Base-by-base conservation (phyloP, 1,139 yeast genomes). In the Candida sp. region DNA sequence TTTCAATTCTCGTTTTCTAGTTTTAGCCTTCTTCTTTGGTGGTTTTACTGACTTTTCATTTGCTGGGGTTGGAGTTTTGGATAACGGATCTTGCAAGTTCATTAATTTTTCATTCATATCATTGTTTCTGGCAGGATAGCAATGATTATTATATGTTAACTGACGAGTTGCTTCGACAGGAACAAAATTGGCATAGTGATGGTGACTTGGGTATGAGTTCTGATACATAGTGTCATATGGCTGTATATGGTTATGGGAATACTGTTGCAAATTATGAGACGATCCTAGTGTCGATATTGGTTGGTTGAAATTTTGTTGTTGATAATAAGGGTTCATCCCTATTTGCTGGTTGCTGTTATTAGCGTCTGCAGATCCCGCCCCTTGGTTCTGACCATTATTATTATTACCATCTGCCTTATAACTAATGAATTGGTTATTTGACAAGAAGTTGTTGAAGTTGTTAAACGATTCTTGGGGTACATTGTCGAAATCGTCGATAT, bases 341-440 rank as follows among this genome's bases (percentile, higher is more conserved):
- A 32, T 25, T 11, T 25, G 19, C n/a, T 32, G 12, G 11, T n/a
- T 32, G 19, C 2, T 9, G 19, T 11, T 32, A n/a, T 32, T 32
- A 6, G 34, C 6, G 11, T 32, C 34, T 11, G 34, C 6, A 11
- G 34, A 7, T 8, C 11, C 11, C 11, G 3, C 11, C 11, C 29
- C 29, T 32, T 11, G 34, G 34, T 32, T 32, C 19, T 7, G 12
- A 12, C 19, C 11, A 6, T 32, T 9, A 12, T 12, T 9, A 11
- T 12, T 32, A 6, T 32, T 32, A 5, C 12, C 34, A 21, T 37
- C 43, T 4, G 45, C 42, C 30, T 49, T 50, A 42, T 51, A 50
- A 5, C 54, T 52, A 23, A 60, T 59, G 36, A 60, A 58, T 32
- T 58, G 58, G 43, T 60, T 60, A 36, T 54, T 60, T 32, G 49